Percentiles rank a stretch among this genome's conserved stretches.
These are phyloP conservation scores for Mycena indigotica DNA, from an alignment of 768 basidiomycete genomes.

Conservation along the genomic window DNA sequence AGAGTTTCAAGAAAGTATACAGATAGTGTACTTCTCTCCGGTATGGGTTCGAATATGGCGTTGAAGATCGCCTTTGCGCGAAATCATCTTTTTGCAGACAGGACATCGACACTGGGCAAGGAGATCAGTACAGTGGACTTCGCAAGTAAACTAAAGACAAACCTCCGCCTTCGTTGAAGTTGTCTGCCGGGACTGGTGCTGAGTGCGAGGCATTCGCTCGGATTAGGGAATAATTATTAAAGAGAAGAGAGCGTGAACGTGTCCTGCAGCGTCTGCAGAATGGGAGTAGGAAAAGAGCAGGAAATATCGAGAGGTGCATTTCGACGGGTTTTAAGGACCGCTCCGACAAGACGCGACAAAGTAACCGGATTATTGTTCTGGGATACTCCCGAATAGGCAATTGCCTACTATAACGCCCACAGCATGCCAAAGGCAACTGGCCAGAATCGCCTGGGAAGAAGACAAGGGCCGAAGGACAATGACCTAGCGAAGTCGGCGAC, in stretches of 20 bases:
- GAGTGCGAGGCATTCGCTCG: background rate
- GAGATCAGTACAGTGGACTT: background rate
- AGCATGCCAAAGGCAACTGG: constrained; percentile 4
- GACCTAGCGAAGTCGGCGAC: constrained; percentile 6
- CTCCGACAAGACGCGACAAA: constrained; percentile 14
- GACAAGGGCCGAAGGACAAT: background rate
- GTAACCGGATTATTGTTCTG: constrained; percentile 20
- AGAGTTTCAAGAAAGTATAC: background rate
- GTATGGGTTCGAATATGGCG: constrained; percentile 58
- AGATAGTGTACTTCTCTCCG: constrained; percentile 49
- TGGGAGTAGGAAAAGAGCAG: constrained; percentile 10
- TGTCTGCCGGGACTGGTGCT: no score
- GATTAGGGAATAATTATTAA: background rate
- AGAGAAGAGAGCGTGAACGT: constrained; percentile 5
- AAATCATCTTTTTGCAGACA: constrained; percentile 52
- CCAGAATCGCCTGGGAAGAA: background rate
- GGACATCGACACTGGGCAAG: constrained; percentile 39
- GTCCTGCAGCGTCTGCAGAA: constrained; percentile 1
- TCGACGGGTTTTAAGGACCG: constrained; percentile 3
- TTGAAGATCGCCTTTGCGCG: constrained; percentile 59
- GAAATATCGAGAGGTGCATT: constrained; percentile 20
- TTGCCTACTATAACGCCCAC: background rate
- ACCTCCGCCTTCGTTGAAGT: no score
- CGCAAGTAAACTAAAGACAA: no score
- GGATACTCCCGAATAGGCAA: constrained; percentile 7